A percentile compares a stretch with the other conserved stretches of the same genome.
Conservation (phyloP, 1,284 basidiomycete genomes). For the Clitocybe nebularis region DNA sequence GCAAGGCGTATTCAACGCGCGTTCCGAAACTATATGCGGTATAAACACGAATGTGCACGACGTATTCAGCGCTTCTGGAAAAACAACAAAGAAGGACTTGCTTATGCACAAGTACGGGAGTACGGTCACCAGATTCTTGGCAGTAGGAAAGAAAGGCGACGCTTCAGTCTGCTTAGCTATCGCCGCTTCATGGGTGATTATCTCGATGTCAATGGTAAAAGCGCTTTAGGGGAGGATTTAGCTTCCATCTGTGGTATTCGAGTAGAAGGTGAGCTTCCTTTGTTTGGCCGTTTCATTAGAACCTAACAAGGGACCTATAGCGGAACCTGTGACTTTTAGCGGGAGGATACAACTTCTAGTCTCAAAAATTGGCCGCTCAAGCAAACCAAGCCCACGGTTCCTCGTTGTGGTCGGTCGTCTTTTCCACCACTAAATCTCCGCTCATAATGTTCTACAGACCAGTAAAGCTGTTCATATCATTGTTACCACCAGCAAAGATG, state of each 20-base stretch:
- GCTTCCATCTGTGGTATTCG: constrained; percentile 72
- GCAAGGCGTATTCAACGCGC: constrained; percentile 94
- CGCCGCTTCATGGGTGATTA: constrained; percentile 97
- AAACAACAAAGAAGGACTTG: constrained; percentile 93
- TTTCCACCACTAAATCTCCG: background rate
- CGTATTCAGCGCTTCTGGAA: constrained; percentile 99
- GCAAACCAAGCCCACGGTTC: constrained; percentile 90
- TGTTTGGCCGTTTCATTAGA: too few species aligned
- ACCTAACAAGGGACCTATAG: constrained; percentile 31
- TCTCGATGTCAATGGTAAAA: constrained; percentile 83
- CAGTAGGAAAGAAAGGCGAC: constrained; percentile 88
- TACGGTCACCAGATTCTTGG: constrained; percentile 93
- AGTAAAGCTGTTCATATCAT: constrained; percentile 87
- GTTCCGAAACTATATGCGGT: constrained; percentile 93
- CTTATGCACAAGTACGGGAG: constrained; percentile 86
- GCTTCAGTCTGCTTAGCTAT: constrained; percentile 93
- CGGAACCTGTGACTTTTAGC: constrained; percentile 85
- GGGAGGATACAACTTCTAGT: constrained; percentile 83
- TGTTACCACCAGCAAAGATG: constrained; percentile 69
- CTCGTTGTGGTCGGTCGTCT: constrained; percentile 71
- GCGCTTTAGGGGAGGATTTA: constrained; percentile 79
- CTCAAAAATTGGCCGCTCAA: constrained; percentile 85
- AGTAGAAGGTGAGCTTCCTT: too few species aligned
- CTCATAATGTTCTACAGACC: constrained; percentile 51
- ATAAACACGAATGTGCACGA: constrained; percentile 92